A percentile compares a stretch with the other conserved stretches of the same genome.
phyloP scores from a whole-genome alignment of 1,139 yeast genomes.

The Arxiozyma slooffiae region DNA sequence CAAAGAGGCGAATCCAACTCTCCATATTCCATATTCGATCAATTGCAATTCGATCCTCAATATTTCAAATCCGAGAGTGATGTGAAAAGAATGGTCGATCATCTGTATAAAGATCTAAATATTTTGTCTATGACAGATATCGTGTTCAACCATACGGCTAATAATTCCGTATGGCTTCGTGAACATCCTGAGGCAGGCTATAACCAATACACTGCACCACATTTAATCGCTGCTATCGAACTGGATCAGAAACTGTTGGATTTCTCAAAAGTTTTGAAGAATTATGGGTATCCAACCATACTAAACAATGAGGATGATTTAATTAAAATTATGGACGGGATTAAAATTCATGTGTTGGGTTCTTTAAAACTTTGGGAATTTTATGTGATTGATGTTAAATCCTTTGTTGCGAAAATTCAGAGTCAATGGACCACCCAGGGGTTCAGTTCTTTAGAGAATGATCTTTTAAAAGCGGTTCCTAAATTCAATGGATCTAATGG shows the following conservation, averaged over 20 bases:
- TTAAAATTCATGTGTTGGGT: conserved; percentile 56
- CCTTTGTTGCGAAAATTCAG: conserved; percentile 28
- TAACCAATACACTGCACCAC: conserved; percentile 80
- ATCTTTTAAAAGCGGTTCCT: conserved; percentile 5
- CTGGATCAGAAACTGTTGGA: conserved; percentile 60
- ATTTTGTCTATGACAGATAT: conserved; percentile 80
- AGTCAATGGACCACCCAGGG: conserved; percentile 14
- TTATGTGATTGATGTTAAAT: conserved; percentile 55
- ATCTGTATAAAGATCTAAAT: conserved; percentile 46
- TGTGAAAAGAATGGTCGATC: conserved; percentile 38
- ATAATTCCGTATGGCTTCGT: conserved; percentile 75
- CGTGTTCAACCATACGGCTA: conserved; percentile 90
- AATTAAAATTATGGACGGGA: conserved; percentile 50
- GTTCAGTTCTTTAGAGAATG: conserved; percentile 3
- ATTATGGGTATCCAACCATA: conserved; percentile 51
- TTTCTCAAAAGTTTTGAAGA: conserved; percentile 47
- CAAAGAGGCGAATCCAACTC: conserved; percentile 81
- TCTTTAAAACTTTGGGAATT: conserved; percentile 75
- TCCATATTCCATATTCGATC: conserved; percentile 87
- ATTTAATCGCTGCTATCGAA: conserved; percentile 72
- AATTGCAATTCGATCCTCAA: conserved; percentile 60
- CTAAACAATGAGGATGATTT: conserved; percentile 47
- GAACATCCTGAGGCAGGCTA: conserved; percentile 90
- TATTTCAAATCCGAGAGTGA: conserved; percentile 46
- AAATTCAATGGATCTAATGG: conserved; percentile 13